Percentiles rank a stretch among this genome's conserved stretches.
Evolutionary conservation across 495 filamentous ascomycete species (phyloP).

Genomic region (Cladorrhinum samala): DNA sequence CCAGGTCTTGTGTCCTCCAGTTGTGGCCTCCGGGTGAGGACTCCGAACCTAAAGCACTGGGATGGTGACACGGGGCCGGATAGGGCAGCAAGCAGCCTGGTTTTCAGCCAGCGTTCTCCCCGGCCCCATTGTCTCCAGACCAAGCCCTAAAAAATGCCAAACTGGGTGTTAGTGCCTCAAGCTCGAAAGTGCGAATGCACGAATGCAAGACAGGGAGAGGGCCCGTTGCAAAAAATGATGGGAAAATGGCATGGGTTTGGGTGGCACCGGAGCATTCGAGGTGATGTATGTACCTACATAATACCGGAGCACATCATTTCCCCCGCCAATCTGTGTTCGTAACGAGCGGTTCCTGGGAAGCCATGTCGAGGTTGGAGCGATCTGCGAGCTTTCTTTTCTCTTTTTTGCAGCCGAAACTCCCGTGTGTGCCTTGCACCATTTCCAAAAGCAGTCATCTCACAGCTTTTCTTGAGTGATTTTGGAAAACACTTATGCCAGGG

Average conservation of each 20-base stretch:
- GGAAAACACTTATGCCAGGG: too few species aligned
- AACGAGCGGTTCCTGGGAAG: constrained; percentile 10
- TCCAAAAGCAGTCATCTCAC: too few species aligned
- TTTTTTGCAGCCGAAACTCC: not conserved
- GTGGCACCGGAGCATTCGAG: too few species aligned
- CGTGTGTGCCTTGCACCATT: too few species aligned
- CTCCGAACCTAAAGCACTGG: not conserved
- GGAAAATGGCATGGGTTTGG: not conserved
- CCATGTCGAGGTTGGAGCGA: constrained; percentile 5
- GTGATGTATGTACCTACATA: not conserved
- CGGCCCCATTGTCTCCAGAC: too few species aligned
- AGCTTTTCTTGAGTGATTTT: too few species aligned
- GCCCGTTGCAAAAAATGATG: not conserved
- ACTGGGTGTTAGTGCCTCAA: too few species aligned
- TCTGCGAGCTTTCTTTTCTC: constrained; percentile 6
- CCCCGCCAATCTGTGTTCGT: constrained; percentile 3
- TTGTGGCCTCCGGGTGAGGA: not conserved
- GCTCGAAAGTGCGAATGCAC: too few species aligned
- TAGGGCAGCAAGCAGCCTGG: not conserved
- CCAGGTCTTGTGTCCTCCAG: not conserved
- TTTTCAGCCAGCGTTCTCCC: too few species aligned
- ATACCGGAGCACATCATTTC: not conserved
- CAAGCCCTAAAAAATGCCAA: not conserved
- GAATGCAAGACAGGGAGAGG: not conserved
- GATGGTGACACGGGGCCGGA: not conserved